Evolutionary conservation across 176 grass and related monocot genomes (phyloP).

Genomic region (Aegilops umbellulata): DNA sequence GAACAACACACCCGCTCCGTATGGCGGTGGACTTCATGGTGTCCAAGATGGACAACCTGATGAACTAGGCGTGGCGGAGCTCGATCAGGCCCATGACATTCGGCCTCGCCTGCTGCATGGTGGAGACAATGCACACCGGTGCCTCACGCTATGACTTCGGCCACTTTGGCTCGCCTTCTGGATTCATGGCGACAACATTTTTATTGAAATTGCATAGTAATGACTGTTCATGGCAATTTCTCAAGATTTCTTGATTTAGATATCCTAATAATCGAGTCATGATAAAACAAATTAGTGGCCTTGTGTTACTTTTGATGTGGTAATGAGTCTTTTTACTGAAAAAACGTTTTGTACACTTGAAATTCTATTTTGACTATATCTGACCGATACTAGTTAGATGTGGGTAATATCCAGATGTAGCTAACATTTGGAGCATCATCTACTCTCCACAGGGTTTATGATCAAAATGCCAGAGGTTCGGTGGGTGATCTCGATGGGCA

Average conservation of each 20-base stretch:
- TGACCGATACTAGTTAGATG: not conserved
- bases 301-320: not conserved
- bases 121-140: conserved; percentile 87
- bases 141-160: conserved; percentile 89
- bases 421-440: too few relatives aligned
- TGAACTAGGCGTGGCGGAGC: conserved; percentile 76
- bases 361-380: not conserved
- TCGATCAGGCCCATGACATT: conserved; percentile 94
- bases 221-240: too few relatives aligned
- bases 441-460: not conserved
- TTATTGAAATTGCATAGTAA: too few relatives aligned
- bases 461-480: conserved; percentile 62
- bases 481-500: conserved; percentile 94
- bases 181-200: too few relatives aligned
- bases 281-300: not conserved
- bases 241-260: not conserved
- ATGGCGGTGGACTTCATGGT: conserved; percentile 71
- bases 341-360: too few relatives aligned
- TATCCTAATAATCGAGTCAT: not conserved
- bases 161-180: conserved; percentile 85
- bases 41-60: conserved; percentile 83
- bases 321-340: not conserved
- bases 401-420: not conserved
- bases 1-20: too few relatives aligned
- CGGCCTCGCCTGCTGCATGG: conserved; percentile 83